phyloP scores from a whole-genome alignment of 169 alveolate species.

The Eimeria necatrix region DNA sequence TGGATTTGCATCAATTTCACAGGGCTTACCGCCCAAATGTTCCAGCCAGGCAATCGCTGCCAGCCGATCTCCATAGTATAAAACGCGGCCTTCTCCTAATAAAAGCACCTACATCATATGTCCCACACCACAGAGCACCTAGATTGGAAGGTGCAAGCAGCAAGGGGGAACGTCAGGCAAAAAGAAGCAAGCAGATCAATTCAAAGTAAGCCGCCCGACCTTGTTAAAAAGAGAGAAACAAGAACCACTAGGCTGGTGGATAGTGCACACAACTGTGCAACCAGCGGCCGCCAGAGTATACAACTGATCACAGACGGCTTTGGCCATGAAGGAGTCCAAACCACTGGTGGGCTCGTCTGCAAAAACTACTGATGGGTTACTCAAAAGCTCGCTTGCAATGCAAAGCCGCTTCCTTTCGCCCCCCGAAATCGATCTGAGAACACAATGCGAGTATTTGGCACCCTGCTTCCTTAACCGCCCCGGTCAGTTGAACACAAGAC shows the following conservation, averaged over 20 bases:
- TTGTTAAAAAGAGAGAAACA: constrained; percentile 76
- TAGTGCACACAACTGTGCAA: constrained; percentile 81
- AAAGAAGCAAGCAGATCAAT: neutral
- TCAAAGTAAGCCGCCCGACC: constrained; percentile 17
- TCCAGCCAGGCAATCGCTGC: constrained; percentile 77
- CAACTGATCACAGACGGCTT: constrained; percentile 73
- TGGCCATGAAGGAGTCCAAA: constrained; percentile 82
- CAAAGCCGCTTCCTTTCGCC: constrained; percentile 88
- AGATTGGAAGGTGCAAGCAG: neutral
- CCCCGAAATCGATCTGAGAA: constrained; percentile 87
- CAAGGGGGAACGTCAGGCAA: neutral
- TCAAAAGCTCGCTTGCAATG: constrained; percentile 87
- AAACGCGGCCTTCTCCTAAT: constrained; percentile 79
- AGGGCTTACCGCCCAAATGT: constrained; percentile 63
- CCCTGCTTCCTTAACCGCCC: neutral
- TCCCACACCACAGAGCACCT: neutral
- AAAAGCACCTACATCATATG: constrained; percentile 69
- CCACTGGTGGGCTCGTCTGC: constrained; percentile 93
- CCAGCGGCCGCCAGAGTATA: constrained; percentile 73
- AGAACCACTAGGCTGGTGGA: constrained; percentile 81
- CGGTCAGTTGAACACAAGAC: neutral
- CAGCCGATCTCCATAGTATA: constrained; percentile 79
- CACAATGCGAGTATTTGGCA: neutral
- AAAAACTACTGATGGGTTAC: constrained; percentile 87
- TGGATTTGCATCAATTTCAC: constrained; percentile 72